Base-by-base conservation (phyloP, 495 filamentous ascomycete genomes). In the Penicillium bialowiezense region DNA sequence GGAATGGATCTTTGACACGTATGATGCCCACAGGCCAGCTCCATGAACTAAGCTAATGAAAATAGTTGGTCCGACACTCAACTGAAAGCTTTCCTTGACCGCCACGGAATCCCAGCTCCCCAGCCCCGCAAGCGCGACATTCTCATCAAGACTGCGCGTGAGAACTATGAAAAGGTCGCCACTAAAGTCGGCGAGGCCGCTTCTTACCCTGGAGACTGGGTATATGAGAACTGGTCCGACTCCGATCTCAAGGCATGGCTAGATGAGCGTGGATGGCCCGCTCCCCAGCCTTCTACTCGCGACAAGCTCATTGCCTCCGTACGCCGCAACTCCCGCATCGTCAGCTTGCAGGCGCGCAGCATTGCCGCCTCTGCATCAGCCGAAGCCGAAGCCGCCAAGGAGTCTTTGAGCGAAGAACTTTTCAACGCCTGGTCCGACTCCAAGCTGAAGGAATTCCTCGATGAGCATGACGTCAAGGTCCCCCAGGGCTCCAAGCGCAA, bases 1-100 rank as follows among this genome's bases (percentile, higher is more conserved):
- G 65, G 86, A 91, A 54, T 98, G 93, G 93, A 86, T 98, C 53
- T 89, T 98, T 68, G 90, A 97, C 68, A 88, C 79, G 77, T 97
- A 77, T 76, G 84, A 75, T 9, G 15, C 7, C n/a, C 21, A 41
- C 21, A 14, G 23, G 28, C n/a, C 2, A 13, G 12, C 10, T 44
- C 24, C 15, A 33, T 12, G 24, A 47, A 40, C 21, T 45, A 46
- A 45, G 21, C 56, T 56, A 43, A 72, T 57, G 51, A 21, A 48
- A 55, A 38, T 56, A 90, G 87, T 55, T 90, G 88, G 88, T 81
- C 83, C 50, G 88, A 91, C 37, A 89, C 85, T 28, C 87, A 92
- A 60, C 74, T 98, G 49, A 97, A 98, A 76, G 76, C 89, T 10
- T 97, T 97, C 77, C 81, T 89, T 38, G 91, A 98, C 68, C 84